Evolutionary conservation across 257 asterid genomes (phyloP).

Genomic region (Hygrophila difformis): DNA sequence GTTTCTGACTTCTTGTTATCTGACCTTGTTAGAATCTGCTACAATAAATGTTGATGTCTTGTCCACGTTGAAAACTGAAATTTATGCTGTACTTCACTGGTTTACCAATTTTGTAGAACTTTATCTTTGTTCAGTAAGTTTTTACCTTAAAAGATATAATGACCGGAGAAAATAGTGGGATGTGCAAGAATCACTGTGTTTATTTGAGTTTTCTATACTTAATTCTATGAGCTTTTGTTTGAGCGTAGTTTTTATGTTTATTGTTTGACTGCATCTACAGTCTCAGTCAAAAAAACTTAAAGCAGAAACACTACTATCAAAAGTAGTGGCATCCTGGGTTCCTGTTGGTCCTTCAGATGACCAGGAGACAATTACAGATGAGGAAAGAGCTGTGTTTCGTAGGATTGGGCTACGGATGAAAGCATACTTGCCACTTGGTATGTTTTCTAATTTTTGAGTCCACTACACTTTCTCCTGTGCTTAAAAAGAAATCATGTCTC

Average conservation of each 20-base stretch:
- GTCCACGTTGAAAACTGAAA: neutral
- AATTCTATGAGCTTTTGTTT: neutral
- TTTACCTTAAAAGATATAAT: too few species aligned
- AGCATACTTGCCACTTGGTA: slow-evolving; percentile 91
- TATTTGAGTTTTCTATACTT: too few species aligned
- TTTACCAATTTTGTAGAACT: neutral
- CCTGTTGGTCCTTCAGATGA: slow-evolving; percentile 89
- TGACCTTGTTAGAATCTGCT: neutral
- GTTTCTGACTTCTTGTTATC: neutral
- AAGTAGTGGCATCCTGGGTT: slow-evolving; percentile 84
- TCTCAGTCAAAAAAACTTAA: slow-evolving; percentile 87
- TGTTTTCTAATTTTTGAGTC: slow-evolving; percentile 19
- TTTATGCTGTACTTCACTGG: neutral
- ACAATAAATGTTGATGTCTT: neutral
- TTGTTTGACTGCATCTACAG: slow-evolving; percentile 33
- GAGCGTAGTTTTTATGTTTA: neutral
- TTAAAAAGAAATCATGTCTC: slow-evolving; percentile 7
- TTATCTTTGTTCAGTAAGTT: too few species aligned
- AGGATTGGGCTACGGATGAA: slow-evolving; percentile 91
- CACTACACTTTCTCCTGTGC: neutral
- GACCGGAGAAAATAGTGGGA: too few species aligned
- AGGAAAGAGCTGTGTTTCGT: slow-evolving; percentile 83
- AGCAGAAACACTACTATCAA: slow-evolving; percentile 78
- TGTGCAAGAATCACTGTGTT: too few species aligned
- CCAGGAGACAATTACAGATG: slow-evolving; percentile 94